Percentiles rank a stretch among this genome's conserved stretches.
Conservation (phyloP, 2,329 filamentous ascomycete species). For the Penicillium sumatraense region DNA sequence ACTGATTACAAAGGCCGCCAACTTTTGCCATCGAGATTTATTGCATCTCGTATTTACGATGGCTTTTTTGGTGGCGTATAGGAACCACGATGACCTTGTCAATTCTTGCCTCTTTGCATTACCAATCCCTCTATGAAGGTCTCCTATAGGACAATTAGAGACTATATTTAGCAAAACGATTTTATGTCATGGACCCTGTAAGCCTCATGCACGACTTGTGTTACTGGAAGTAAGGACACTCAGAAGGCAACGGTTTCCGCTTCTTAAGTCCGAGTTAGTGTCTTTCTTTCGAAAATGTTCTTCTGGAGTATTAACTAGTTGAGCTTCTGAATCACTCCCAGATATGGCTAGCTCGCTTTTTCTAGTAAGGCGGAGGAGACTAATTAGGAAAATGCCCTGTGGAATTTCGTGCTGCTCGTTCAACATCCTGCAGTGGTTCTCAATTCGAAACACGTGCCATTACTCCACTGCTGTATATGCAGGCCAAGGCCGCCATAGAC, state of each 20-base stretch:
- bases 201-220: too few relatives aligned
- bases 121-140: not conserved
- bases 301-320: too few relatives aligned
- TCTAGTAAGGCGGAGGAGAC: not conserved
- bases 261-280: too few relatives aligned
- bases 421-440: not conserved
- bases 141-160: too few relatives aligned
- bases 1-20: not conserved
- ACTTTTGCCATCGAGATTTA: not conserved
- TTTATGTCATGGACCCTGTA: too few relatives aligned
- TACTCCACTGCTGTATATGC: not conserved
- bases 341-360: too few relatives aligned
- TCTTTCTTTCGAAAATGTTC: too few relatives aligned
- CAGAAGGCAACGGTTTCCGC: too few relatives aligned
- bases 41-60: not conserved
- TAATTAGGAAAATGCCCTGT: conserved; percentile 2
- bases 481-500: not conserved
- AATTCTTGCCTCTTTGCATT: not conserved
- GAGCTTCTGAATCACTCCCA: too few relatives aligned
- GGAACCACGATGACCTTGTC: not conserved
- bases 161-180: too few relatives aligned
- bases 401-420: not conserved
- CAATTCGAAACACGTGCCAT: not conserved
- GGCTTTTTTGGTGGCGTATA: not conserved
- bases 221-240: too few relatives aligned